Conservation (phyloP, 495 filamentous ascomycete genomes). For the Aspergillus steynii region DNA sequence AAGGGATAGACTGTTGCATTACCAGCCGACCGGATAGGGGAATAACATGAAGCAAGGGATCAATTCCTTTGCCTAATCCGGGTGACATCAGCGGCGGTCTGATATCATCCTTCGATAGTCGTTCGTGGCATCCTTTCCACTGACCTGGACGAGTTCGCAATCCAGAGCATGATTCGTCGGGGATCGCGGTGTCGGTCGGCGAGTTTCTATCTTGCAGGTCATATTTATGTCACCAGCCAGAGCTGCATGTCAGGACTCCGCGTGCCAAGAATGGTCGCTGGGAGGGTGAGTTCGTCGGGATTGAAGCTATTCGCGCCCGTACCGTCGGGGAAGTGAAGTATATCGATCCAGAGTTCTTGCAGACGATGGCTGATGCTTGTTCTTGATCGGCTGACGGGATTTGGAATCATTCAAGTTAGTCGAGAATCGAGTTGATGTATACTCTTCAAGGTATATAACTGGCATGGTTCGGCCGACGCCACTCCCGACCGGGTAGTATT, state of each 20-base stretch:
- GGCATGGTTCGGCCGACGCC: background rate
- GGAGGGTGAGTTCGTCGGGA: no score
- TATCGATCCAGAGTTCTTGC: no score
- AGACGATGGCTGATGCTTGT: no score
- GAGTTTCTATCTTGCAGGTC: background rate
- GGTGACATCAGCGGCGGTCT: slow-evolving; percentile 6
- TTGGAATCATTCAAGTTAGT: no score
- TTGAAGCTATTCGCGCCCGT: background rate
- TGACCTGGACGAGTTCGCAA: background rate
- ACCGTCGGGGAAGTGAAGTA: no score
- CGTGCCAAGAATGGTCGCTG: background rate
- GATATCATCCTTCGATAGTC: background rate
- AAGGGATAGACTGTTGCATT: background rate
- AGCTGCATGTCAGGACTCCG: background rate
- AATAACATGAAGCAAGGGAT: background rate
- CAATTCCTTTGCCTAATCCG: background rate
- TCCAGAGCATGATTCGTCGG: background rate
- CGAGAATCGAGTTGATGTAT: no score
- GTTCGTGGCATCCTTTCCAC: background rate
- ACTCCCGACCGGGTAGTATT: background rate
- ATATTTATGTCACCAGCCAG: background rate
- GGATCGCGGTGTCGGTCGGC: background rate
- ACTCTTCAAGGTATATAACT: no score
- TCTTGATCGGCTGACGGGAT: no score
- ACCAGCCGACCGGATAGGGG: background rate